These are phyloP conservation scores for Ceratocystis colombiana DNA, from an alignment of 2,329 filamentous ascomycete genomes.

Conservation along the genomic window DNA sequence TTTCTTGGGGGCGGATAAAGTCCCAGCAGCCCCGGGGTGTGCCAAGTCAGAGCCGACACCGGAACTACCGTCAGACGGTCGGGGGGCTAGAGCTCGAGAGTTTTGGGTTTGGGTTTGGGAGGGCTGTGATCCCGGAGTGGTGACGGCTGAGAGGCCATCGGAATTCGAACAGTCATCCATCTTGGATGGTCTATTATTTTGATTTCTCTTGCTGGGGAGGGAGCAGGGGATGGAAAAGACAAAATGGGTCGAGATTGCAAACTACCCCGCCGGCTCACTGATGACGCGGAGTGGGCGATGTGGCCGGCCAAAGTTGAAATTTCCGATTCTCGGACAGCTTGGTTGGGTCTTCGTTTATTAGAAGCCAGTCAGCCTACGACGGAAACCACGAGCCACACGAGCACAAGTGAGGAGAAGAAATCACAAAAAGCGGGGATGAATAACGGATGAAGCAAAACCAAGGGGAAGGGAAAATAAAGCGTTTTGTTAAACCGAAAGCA, in stretches of 20 bases:
- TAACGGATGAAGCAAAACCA: not conserved
- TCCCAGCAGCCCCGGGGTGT: conserved; percentile 23
- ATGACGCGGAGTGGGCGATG: not conserved
- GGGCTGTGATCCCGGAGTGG: conserved; percentile 2
- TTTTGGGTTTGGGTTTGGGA: conserved; percentile 8
- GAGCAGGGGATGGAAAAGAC: too few species aligned
- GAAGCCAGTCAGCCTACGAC: not conserved
- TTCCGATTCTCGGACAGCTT: not conserved
- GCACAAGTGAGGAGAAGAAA: conserved; percentile 14
- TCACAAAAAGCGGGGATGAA: not conserved
- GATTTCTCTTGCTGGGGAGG: not conserved
- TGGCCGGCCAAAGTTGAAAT: conserved; percentile 4
- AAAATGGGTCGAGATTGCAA: conserved; percentile 4
- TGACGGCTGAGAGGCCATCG: conserved; percentile 3
- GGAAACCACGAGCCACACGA: conserved; percentile 1
- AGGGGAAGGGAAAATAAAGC: not conserved
- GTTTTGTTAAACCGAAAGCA: not conserved
- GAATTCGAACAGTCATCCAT: conserved; percentile 18
- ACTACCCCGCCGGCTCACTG: not conserved
- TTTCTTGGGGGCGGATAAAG: conserved; percentile 20
- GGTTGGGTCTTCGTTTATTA: not conserved
- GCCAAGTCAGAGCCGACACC: not conserved
- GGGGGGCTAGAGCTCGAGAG: conserved; percentile 21
- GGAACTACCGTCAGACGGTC: conserved; percentile 17
- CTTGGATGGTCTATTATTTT: conserved; percentile 7